Evolutionary conservation across 306 rosid genomes (phyloP).

Genomic region (Castanea crenata): DNA sequence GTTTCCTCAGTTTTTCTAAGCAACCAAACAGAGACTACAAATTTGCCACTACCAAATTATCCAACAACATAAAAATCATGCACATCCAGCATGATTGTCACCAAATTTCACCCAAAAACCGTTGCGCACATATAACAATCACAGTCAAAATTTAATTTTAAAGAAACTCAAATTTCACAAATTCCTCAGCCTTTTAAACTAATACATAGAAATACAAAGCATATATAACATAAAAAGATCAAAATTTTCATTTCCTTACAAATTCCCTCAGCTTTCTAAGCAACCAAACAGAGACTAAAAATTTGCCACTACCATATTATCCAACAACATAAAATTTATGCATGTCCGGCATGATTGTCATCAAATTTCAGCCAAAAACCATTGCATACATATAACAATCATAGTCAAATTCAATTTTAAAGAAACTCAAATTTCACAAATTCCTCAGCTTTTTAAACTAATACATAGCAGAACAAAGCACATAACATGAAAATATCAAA

Average conservation of each 20-base stretch:
- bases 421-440: too few species aligned
- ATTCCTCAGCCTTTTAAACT: not conserved
- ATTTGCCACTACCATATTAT: not conserved
- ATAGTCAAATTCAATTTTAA: too few species aligned
- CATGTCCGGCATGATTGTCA: too few species aligned
- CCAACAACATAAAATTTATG: not conserved
- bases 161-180: too few species aligned
- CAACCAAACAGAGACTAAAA: not conserved
- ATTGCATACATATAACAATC: too few species aligned
- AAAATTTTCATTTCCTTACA: not conserved
- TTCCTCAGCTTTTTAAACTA: too few species aligned
- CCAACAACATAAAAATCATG: slow-evolving; percentile 14
- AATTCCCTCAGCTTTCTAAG: slow-evolving; percentile 7
- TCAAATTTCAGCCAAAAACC: too few species aligned
- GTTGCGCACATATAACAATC: not conserved
- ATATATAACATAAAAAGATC: too few species aligned
- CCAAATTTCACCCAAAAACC: slow-evolving; percentile 37
- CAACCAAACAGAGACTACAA: not conserved
- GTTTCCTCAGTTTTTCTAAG: slow-evolving; percentile 12
- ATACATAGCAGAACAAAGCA: too few species aligned
- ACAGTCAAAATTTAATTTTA: not conserved
- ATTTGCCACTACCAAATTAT: not conserved
- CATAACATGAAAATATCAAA: too few species aligned
- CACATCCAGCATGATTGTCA: slow-evolving; percentile 77
- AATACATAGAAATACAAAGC: not conserved